Evolutionary conservation across 1,284 basidiomycete genomes (phyloP).

Genomic region (Wolfiporia cocos): DNA sequence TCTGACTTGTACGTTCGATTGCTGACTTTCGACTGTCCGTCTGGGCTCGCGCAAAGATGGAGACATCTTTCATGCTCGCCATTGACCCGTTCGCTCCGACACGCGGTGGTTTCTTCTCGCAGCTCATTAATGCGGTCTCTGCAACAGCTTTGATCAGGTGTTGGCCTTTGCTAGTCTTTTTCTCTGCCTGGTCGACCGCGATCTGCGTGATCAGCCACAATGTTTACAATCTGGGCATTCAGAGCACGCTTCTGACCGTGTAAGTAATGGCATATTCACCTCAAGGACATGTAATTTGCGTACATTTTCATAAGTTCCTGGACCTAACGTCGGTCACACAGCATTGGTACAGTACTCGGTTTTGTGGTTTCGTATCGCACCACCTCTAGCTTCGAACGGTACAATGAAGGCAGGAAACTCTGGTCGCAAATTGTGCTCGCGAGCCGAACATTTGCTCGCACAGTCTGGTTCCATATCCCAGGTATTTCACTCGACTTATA

Average conservation of each 20-base stretch:
- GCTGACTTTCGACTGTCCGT: too few relatives aligned
- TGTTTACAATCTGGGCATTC: slow-evolving; percentile 38
- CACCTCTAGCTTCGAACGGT: slow-evolving; percentile 70
- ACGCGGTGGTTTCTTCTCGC: slow-evolving; percentile 8
- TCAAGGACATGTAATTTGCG: neutral
- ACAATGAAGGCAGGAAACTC: slow-evolving; percentile 64
- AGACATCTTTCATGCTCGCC: slow-evolving; percentile 16
- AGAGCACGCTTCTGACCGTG: slow-evolving; percentile 56
- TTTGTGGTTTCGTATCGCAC: slow-evolving; percentile 66
- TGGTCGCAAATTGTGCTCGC: slow-evolving; percentile 68
- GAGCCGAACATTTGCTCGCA: slow-evolving; percentile 49
- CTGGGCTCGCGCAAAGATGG: slow-evolving; percentile 16
- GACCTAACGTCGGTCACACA: slow-evolving; percentile 15
- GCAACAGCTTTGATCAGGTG: slow-evolving; percentile 62
- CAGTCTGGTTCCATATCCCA: slow-evolving; percentile 60
- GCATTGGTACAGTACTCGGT: slow-evolving; percentile 59
- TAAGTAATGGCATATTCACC: slow-evolving; percentile 27
- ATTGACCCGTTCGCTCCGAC: slow-evolving; percentile 18
- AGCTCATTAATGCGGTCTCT: slow-evolving; percentile 43
- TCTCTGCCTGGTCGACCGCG: slow-evolving; percentile 50
- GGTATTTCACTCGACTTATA: slow-evolving; percentile 27
- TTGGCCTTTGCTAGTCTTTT: slow-evolving; percentile 63
- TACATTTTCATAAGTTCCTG: neutral
- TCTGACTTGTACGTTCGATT: too few relatives aligned
- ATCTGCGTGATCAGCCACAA: slow-evolving; percentile 45